Conservation (phyloP, 2,329 filamentous ascomycete genomes). For the Exophiala bonariae region DNA sequence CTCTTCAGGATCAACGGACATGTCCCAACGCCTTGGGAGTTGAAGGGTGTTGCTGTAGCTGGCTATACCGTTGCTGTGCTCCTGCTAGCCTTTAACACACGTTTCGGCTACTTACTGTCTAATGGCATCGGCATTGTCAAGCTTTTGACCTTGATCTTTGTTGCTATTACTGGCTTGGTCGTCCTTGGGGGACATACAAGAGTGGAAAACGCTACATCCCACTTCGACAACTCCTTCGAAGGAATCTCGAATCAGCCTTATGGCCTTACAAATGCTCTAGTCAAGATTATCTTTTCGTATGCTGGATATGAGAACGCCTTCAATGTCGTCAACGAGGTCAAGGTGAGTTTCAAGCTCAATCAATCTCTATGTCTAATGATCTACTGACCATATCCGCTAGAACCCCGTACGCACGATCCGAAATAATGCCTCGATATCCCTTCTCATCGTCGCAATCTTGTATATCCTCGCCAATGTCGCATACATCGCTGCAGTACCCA, state of each 20-base stretch:
- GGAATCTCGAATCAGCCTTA: conserved; percentile 42
- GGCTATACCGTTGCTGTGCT: conserved; percentile 59
- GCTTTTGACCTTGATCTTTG: conserved; percentile 62
- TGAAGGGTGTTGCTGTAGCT: conserved; percentile 66
- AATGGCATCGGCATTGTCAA: conserved; percentile 62
- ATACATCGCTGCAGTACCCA: conserved; percentile 59
- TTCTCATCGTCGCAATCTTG: conserved; percentile 53
- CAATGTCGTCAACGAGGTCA: conserved; percentile 62
- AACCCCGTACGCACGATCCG: conserved; percentile 59
- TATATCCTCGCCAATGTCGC: conserved; percentile 63
- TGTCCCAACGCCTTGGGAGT: conserved; percentile 59
- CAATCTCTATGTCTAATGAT: too few relatives aligned
- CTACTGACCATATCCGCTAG: too few relatives aligned
- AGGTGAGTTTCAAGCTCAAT: conserved; percentile 25
- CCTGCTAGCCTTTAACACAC: conserved; percentile 55
- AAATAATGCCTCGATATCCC: conserved; percentile 50
- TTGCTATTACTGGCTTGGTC: conserved; percentile 61
- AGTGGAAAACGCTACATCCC: conserved; percentile 52
- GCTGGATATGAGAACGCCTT: conserved; percentile 61
- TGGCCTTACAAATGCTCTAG: conserved; percentile 59
- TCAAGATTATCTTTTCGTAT: conserved; percentile 62
- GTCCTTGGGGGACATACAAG: conserved; percentile 57
- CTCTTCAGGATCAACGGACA: conserved; percentile 58
- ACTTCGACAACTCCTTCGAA: conserved; percentile 58
- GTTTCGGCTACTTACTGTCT: conserved; percentile 55